A percentile compares a stretch with the other conserved stretches of the same genome.
Evolutionary conservation across 2,329 filamentous ascomycete species (phyloP).

Genomic region (Diaporthe capsici): DNA sequence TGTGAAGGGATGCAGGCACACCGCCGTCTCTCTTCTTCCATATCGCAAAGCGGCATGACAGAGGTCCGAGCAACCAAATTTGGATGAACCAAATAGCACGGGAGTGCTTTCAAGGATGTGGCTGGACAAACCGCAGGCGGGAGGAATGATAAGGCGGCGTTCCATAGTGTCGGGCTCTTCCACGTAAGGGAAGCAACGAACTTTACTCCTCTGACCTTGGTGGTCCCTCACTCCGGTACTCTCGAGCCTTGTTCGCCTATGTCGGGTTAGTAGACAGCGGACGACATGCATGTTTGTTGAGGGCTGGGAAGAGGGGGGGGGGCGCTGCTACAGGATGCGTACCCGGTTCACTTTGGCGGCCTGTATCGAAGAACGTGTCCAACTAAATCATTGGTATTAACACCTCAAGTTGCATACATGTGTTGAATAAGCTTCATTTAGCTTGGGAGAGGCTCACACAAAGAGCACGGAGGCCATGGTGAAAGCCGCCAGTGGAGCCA

Average conservation of each 20-base stretch:
- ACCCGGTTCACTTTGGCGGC: constrained; percentile 42
- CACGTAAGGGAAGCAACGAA: not conserved
- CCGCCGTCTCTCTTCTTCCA: not conserved
- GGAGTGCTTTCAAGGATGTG: not conserved
- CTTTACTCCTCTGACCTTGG: not conserved
- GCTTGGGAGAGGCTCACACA: constrained; percentile 3
- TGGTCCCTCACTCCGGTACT: constrained; percentile 29
- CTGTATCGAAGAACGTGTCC: constrained; percentile 41
- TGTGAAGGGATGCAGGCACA: not conserved
- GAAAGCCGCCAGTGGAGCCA: constrained; percentile 41
- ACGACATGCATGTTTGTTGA: not conserved
- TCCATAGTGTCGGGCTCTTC: not conserved
- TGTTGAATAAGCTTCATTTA: not conserved
- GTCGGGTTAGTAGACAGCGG: not conserved
- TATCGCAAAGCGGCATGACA: not conserved
- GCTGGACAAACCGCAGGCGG: not conserved
- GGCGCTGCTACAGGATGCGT: not conserved
- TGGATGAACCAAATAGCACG: not conserved
- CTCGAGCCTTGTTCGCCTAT: constrained; percentile 34
- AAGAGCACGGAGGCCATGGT: constrained; percentile 41
- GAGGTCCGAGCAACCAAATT: too few species aligned
- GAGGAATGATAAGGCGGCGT: not conserved
- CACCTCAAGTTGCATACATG: not conserved
- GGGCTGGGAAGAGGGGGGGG: too few species aligned
- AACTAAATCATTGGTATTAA: not conserved